These are phyloP conservation scores for Tetraselmis chui DNA, from an alignment of 139 green algal genomes.

Conservation along the genomic window DNA sequence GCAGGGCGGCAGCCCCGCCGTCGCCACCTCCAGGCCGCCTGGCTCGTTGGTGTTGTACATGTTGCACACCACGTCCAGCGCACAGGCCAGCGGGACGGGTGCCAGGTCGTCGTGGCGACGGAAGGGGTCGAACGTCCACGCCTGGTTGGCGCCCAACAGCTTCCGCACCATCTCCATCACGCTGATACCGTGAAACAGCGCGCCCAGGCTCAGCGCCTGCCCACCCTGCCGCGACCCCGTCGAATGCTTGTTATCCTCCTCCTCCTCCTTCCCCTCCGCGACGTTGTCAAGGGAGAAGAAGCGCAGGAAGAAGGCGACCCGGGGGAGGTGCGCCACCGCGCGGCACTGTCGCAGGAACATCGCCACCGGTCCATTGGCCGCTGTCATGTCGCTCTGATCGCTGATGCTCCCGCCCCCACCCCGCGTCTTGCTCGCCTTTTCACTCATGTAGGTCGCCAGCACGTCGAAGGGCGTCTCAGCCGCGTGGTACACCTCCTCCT, in stretches of 20 bases:
- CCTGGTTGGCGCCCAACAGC: background rate
- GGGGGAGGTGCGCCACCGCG: background rate
- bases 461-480: background rate
- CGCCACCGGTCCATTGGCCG: background rate
- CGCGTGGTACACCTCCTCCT: no score
- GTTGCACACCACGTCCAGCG: background rate
- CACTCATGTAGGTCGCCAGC: background rate
- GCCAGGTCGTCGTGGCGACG: background rate
- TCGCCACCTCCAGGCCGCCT: background rate
- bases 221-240: no score
- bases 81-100: background rate
- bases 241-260: no score
- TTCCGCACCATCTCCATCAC: background rate
- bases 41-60: background rate
- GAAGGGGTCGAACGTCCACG: background rate
- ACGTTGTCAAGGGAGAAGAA: background rate
- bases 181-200: background rate
- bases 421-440: background rate
- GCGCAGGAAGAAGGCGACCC: background rate
- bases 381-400: background rate
- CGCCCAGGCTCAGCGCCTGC: background rate
- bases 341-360: background rate
- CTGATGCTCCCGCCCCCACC: background rate
- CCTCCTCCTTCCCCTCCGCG: background rate
- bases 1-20: background rate